Evolutionary conservation across 164 flowering plant species (phyloP).

Genomic region (Piper longum): DNA sequence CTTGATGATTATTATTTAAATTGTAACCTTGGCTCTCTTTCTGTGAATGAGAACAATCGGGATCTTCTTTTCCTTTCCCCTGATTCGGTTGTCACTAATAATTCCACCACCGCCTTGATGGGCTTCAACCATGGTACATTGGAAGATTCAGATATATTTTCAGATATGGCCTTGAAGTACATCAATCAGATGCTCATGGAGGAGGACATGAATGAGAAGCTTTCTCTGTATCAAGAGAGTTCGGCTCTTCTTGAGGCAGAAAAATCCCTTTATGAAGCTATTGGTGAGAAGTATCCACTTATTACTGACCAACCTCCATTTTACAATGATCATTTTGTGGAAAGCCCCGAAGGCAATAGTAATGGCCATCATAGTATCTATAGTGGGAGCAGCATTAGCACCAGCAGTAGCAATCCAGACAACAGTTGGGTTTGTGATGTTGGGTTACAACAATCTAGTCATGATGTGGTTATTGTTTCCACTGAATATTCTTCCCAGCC

Average conservation of each 20-base stretch:
- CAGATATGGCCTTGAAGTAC: conserved; percentile 56
- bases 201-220: conserved; percentile 77
- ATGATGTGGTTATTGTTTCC: conserved; percentile 3
- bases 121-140: conserved; percentile 16
- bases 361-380: conserved; percentile 4
- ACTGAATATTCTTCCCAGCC: conserved; percentile 16
- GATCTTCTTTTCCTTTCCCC: conserved; percentile 11
- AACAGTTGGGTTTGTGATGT: conserved; percentile 12
- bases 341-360: conserved; percentile 10
- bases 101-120: conserved; percentile 1
- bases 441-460: conserved; percentile 10
- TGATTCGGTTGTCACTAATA: conserved; percentile 5
- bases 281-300: conserved; percentile 67
- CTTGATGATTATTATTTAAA: conserved; percentile 8
- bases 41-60: conserved; percentile 11
- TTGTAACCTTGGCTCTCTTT: conserved; percentile 7
- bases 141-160: conserved; percentile 57
- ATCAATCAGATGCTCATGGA: conserved; percentile 84
- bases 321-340: conserved; percentile 16
- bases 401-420: conserved; percentile 3
- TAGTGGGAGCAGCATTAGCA: conserved; percentile 4
- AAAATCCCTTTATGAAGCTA: conserved; percentile 62
- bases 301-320: conserved; percentile 26
- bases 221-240: conserved; percentile 62
- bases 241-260: conserved; percentile 70